phyloP scores from a whole-genome alignment of 2,329 filamentous ascomycete species.

The Neonectria neomacrospora region DNA sequence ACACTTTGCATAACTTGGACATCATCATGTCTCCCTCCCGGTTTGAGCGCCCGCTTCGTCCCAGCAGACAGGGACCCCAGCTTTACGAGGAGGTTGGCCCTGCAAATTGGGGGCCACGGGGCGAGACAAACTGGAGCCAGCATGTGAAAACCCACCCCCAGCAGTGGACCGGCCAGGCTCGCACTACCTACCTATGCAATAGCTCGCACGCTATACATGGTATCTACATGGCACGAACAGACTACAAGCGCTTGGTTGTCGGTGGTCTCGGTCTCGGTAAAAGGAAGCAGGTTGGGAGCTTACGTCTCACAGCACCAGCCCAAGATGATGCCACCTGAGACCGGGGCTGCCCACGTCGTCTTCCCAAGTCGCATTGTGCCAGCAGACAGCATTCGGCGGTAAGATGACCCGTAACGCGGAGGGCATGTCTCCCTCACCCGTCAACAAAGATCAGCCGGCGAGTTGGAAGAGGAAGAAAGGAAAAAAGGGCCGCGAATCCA shows the following conservation, averaged over 20 bases:
- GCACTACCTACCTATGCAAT: neutral
- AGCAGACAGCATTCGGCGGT: neutral
- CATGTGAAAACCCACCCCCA: neutral
- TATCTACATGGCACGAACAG: too few species aligned
- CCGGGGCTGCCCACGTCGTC: slow-evolving; percentile 4
- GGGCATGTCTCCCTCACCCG: neutral
- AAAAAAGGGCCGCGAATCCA: neutral
- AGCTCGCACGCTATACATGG: neutral
- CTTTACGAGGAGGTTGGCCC: neutral
- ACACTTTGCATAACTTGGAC: slow-evolving; percentile 30
- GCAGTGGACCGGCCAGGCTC: neutral
- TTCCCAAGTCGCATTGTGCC: neutral
- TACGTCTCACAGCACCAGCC: slow-evolving; percentile 15
- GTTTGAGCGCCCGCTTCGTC: neutral
- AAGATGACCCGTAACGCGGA: neutral
- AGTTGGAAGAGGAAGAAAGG: neutral
- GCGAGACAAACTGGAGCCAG: neutral
- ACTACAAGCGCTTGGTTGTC: neutral
- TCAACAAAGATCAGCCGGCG: neutral
- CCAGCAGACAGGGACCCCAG: neutral
- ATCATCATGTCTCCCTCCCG: slow-evolving; percentile 11
- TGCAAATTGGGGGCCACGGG: neutral
- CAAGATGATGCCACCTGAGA: slow-evolving; percentile 8
- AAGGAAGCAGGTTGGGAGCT: slow-evolving; percentile 4
- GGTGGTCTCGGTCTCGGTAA: slow-evolving; percentile 1